Evolutionary conservation across 2,329 filamentous ascomycete genomes (phyloP).

Genomic region (Colletotrichum tanaceti): DNA sequence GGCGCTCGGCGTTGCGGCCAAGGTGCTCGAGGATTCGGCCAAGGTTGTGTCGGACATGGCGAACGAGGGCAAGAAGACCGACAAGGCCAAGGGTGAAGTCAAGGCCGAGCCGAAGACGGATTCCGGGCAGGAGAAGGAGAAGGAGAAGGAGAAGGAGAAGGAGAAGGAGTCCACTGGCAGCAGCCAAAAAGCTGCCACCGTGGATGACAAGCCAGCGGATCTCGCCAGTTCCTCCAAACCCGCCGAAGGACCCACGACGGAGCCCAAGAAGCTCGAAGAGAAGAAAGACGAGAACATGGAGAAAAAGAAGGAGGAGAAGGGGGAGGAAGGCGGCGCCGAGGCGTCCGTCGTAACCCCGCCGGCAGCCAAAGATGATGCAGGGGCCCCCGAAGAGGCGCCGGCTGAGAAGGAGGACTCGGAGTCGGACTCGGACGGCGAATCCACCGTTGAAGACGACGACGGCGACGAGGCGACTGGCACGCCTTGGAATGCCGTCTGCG

Average conservation of each 20-base stretch:
- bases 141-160: conserved; percentile 40
- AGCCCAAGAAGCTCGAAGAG: conserved; percentile 28
- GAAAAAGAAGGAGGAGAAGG: conserved; percentile 5
- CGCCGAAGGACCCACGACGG: conserved; percentile 3
- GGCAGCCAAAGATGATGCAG: background rate
- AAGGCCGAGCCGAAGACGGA: conserved; percentile 32
- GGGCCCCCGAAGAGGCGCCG: conserved; percentile 27
- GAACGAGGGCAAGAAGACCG: conserved; percentile 33
- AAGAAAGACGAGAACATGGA: conserved; percentile 19
- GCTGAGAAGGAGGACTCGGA: conserved; percentile 37
- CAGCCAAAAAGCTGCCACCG: conserved; percentile 5
- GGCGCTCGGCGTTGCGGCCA: conserved; percentile 29
- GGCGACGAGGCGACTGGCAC: conserved; percentile 40
- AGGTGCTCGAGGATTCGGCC: conserved; percentile 41
- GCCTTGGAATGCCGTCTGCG: conserved; percentile 57
- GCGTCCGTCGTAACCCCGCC: background rate
- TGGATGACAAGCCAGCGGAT: conserved; percentile 2
- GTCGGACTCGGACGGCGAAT: conserved; percentile 24
- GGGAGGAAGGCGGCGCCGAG: conserved; percentile 13
- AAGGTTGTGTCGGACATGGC: conserved; percentile 39
- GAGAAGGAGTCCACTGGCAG: conserved; percentile 26
- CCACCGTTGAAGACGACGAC: conserved; percentile 32
- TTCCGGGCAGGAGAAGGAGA: conserved; percentile 41
- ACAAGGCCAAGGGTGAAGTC: conserved; percentile 34
- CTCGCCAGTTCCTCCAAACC: conserved; percentile 16